These are phyloP conservation scores for Isatis tinctoria DNA, from an alignment of 345 rosid species.

Conservation along the genomic window DNA sequence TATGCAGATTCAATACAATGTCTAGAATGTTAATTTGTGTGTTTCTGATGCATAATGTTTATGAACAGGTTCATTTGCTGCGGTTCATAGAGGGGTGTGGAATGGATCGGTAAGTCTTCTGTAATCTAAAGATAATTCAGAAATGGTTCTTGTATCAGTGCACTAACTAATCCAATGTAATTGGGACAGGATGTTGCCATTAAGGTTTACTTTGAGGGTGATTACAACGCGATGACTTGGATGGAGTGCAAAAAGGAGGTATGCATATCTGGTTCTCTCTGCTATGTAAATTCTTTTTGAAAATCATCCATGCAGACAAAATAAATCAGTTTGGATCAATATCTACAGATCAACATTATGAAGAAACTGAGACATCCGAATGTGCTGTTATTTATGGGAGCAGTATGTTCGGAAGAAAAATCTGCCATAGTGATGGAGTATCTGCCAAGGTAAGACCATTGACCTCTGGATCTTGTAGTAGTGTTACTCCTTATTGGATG, in stretches of 20 bases:
- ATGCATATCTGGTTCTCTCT: slow-evolving; percentile 7
- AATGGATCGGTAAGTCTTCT: slow-evolving; percentile 65
- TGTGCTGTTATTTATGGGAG: slow-evolving; percentile 92
- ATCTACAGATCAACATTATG: slow-evolving; percentile 68
- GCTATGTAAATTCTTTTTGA: neutral
- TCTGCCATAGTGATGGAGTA: slow-evolving; percentile 84
- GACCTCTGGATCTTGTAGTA: neutral
- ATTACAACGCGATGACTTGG: slow-evolving; percentile 50
- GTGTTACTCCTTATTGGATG: neutral
- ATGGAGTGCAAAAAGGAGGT: slow-evolving; percentile 83
- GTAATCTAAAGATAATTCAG: neutral
- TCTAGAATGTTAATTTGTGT: neutral
- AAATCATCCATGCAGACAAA: neutral
- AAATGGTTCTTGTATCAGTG: neutral
- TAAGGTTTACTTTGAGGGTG: slow-evolving; percentile 67
- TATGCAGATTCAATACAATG: neutral
- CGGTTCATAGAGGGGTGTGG: slow-evolving; percentile 71
- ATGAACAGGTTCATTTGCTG: slow-evolving; percentile 64
- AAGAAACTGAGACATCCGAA: slow-evolving; percentile 88
- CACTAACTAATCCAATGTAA: slow-evolving; percentile 3
- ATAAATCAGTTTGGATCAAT: neutral
- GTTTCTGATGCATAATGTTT: neutral
- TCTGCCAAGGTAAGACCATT: slow-evolving; percentile 63
- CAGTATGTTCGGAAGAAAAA: slow-evolving; percentile 64
- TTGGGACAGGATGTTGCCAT: slow-evolving; percentile 74